phyloP scores from a whole-genome alignment of 352 stramenopile genomes.

The Phytophthora uliginosa region DNA sequence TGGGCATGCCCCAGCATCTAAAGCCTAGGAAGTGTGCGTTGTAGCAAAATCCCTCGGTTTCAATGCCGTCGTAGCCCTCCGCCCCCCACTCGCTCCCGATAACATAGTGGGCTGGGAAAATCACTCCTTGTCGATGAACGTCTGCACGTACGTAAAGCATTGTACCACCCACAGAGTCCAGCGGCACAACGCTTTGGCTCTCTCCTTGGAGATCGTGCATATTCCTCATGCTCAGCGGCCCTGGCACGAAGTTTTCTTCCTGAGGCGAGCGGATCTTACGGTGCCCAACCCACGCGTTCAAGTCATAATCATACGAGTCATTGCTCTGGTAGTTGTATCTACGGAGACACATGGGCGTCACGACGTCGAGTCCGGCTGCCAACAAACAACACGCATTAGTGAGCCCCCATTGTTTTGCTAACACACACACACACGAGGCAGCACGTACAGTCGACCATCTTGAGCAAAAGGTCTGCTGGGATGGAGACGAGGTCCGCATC shows the following conservation, averaged over 20 bases:
- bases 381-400: not conserved
- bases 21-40: conserved; percentile 47
- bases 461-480: conserved; percentile 27
- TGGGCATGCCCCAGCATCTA: conserved; percentile 49
- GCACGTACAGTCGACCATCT: conserved; percentile 36
- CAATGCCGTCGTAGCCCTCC: conserved; percentile 53
- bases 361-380: conserved; percentile 9
- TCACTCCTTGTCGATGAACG: conserved; percentile 48
- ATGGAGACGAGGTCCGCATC: conserved; percentile 51
- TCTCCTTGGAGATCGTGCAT: conserved; percentile 1
- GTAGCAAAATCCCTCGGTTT: conserved; percentile 55
- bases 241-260: conserved; percentile 9
- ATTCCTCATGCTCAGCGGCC: conserved; percentile 5
- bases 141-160: conserved; percentile 53
- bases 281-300: conserved; percentile 18
- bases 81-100: conserved; percentile 42
- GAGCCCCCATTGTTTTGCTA: too few species aligned
- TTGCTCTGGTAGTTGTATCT: not conserved
- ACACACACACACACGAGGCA: too few species aligned
- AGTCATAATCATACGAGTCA: conserved; percentile 12
- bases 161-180: conserved; percentile 55
- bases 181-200: conserved; percentile 1
- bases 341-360: conserved; percentile 16
- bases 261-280: conserved; percentile 4
- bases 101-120: conserved; percentile 45